Percentiles rank a stretch among this genome's conserved stretches.
Evolutionary conservation across 148 eudicot species (phyloP).

Genomic region (Silene conica): DNA sequence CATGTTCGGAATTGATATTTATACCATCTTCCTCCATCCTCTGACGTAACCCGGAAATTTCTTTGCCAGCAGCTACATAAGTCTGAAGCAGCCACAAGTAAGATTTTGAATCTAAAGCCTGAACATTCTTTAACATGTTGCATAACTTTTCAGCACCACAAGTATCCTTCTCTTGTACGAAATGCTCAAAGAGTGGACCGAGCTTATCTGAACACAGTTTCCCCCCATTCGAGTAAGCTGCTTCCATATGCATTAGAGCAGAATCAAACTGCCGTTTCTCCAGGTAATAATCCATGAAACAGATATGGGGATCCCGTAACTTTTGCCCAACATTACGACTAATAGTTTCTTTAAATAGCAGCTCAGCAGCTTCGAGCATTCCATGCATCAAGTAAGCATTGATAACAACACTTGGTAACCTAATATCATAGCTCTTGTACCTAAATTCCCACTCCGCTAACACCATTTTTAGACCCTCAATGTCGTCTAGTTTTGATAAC

Average conservation of each 20-base stretch:
- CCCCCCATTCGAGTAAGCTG: slow-evolving; percentile 40
- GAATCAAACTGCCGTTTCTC: slow-evolving; percentile 30
- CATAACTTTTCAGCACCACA: slow-evolving; percentile 50
- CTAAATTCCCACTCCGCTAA: slow-evolving; percentile 57
- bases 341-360: slow-evolving; percentile 26
- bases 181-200: slow-evolving; percentile 25
- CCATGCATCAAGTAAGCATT: slow-evolving; percentile 42
- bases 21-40: slow-evolving; percentile 54
- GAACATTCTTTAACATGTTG: slow-evolving; percentile 34
- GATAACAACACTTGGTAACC: slow-evolving; percentile 46
- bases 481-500: slow-evolving; percentile 41
- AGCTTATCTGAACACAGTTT: slow-evolving; percentile 22
- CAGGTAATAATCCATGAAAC: slow-evolving; percentile 38
- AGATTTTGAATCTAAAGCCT: slow-evolving; percentile 35
- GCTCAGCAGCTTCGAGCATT: slow-evolving; percentile 57
- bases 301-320: slow-evolving; percentile 27
- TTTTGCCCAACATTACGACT: slow-evolving; percentile 26
- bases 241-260: slow-evolving; percentile 48
- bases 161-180: slow-evolving; percentile 45
- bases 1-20: slow-evolving; percentile 40
- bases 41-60: slow-evolving; percentile 35
- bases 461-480: slow-evolving; percentile 38
- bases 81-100: slow-evolving; percentile 44
- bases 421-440: slow-evolving; percentile 42
- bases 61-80: slow-evolving; percentile 51